Conservation (phyloP, 2,329 filamentous ascomycete species). For the Trichoderma sp. region DNA sequence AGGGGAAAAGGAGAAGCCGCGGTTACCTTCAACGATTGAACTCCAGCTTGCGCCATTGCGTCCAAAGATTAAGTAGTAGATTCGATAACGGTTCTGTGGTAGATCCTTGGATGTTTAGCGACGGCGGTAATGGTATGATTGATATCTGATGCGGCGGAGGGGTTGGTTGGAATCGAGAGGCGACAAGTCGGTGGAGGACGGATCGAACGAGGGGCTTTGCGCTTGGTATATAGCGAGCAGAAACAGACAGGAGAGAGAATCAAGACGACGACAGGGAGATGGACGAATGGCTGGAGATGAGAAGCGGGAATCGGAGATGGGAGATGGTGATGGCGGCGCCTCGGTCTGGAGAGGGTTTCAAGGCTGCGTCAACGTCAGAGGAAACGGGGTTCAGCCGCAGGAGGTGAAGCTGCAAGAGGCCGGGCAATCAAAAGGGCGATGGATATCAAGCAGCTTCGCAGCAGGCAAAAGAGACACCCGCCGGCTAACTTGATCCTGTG, state of each 20-base stretch:
- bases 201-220: constrained; percentile 22
- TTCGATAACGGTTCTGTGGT: constrained; percentile 9
- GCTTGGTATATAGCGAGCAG: neutral
- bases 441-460: constrained; percentile 23
- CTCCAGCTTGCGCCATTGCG: constrained; percentile 77
- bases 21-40: constrained; percentile 83
- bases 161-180: constrained; percentile 10
- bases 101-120: constrained; percentile 8
- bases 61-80: constrained; percentile 28
- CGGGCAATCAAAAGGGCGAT: constrained; percentile 23
- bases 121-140: constrained; percentile 10
- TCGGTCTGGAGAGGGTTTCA: constrained; percentile 37
- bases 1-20: constrained; percentile 34
- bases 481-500: constrained; percentile 19
- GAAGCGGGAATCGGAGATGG: constrained; percentile 23
- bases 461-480: constrained; percentile 2
- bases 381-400: constrained; percentile 46
- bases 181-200: constrained; percentile 22
- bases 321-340: constrained; percentile 35
- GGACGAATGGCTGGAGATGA: constrained; percentile 5
- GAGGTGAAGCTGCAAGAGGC: constrained; percentile 36
- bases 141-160: constrained; percentile 23
- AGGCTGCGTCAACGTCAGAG: constrained; percentile 42
- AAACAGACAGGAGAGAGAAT: constrained; percentile 3
- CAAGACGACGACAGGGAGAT: constrained; percentile 8